Evolutionary conservation across 805 yeast species (phyloP).

Genomic region (Yarrowia sp.): DNA sequence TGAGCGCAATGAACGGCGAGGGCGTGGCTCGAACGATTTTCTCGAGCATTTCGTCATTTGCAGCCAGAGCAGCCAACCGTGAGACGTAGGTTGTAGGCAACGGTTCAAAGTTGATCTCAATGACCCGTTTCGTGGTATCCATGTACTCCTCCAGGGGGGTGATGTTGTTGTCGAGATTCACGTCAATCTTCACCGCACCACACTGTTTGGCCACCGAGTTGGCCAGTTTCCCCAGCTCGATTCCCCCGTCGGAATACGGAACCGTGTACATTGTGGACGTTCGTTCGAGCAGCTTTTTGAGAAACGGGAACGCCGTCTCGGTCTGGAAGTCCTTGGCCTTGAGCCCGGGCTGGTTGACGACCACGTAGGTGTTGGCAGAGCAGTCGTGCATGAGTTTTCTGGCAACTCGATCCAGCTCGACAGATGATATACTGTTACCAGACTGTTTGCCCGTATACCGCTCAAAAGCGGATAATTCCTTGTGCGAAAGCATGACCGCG

Average conservation of each 20-base stretch:
- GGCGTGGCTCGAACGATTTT: constrained; percentile 72
- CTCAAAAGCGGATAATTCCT: not conserved
- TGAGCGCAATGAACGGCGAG: constrained; percentile 69
- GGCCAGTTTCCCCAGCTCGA: constrained; percentile 56
- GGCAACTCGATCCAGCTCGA: constrained; percentile 34
- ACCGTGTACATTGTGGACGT: constrained; percentile 45
- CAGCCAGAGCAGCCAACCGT: constrained; percentile 46
- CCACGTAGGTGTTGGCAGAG: constrained; percentile 60
- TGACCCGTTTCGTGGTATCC: constrained; percentile 31
- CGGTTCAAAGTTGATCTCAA: constrained; percentile 30
- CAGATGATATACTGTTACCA: constrained; percentile 20
- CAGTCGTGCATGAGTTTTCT: constrained; percentile 53
- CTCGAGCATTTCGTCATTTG: constrained; percentile 59
- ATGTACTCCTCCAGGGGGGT: constrained; percentile 40
- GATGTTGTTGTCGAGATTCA: constrained; percentile 53
- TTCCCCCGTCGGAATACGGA: constrained; percentile 44
- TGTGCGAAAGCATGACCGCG: constrained; percentile 31
- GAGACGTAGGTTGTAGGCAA: constrained; percentile 8
- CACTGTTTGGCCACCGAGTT: constrained; percentile 57
- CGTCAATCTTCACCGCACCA: constrained; percentile 54
- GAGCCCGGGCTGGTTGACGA: constrained; percentile 63
- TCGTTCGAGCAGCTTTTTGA: constrained; percentile 42
- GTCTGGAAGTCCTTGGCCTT: constrained; percentile 56
- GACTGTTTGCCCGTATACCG: constrained; percentile 5
- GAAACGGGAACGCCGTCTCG: constrained; percentile 38